phyloP scores from a whole-genome alignment of 108 stramenopile genomes.

The Skeletonema menzelii region DNA sequence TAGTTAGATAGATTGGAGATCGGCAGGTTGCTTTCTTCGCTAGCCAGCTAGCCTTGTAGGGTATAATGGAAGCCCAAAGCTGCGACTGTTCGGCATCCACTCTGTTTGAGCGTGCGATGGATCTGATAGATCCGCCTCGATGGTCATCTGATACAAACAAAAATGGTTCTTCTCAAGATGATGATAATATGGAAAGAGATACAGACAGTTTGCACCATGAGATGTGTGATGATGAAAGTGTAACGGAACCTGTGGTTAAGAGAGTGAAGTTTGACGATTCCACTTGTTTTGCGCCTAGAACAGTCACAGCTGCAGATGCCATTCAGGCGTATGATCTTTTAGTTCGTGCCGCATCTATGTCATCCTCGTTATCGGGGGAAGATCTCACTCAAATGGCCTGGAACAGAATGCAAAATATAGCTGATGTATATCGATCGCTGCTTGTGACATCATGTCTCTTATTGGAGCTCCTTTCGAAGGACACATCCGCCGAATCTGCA shows the following conservation, averaged over 20 bases:
- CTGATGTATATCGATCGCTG: constrained; percentile 38
- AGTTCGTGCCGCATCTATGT: constrained; percentile 16
- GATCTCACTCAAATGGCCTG: constrained; percentile 1
- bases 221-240: neutral
- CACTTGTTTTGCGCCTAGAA: constrained; percentile 8
- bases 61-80: neutral
- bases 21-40: neutral
- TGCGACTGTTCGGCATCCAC: constrained; percentile 11
- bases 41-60: neutral
- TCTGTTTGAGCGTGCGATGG: constrained; percentile 19
- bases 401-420: constrained; percentile 9
- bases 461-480: constrained; percentile 24
- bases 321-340: constrained; percentile 34
- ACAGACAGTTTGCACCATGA: neutral
- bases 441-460: constrained; percentile 37
- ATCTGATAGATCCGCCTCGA: constrained; percentile 30
- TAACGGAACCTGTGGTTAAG: neutral
- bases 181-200: neutral
- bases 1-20: too few species aligned
- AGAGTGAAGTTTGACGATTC: neutral
- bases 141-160: neutral
- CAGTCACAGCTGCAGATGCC: constrained; percentile 16
- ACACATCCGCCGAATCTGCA: neutral
- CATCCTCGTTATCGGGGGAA: neutral
- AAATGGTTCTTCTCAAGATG: neutral